phyloP scores from a whole-genome alignment of 2,329 filamentous ascomycete species.

The Cadophora sp. region DNA sequence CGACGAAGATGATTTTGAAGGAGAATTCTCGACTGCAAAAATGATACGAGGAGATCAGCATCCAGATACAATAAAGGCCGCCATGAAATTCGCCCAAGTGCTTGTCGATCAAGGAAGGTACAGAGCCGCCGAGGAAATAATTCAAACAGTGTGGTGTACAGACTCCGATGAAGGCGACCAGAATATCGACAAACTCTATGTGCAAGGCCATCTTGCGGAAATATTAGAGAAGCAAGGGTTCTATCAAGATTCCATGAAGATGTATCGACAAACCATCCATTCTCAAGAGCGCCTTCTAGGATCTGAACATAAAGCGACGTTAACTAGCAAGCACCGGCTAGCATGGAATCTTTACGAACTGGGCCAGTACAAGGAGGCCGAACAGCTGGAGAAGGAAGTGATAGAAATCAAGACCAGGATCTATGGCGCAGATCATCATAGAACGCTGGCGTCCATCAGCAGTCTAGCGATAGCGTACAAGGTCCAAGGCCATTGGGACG shows the following conservation, averaged over 20 bases:
- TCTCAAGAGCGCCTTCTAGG: neutral
- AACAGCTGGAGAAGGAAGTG: slow-evolving; percentile 11
- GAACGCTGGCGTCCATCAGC: neutral
- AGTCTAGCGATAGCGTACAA: slow-evolving; percentile 6
- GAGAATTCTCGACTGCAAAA: neutral
- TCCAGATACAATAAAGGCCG: neutral
- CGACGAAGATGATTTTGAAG: neutral
- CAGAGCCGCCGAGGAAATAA: neutral
- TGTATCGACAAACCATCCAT: neutral
- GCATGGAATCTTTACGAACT: neutral
- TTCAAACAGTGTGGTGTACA: neutral
- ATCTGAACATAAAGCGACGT: neutral
- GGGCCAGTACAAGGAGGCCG: slow-evolving; percentile 4
- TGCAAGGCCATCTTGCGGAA: neutral
- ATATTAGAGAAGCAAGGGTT: neutral
- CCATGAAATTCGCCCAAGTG: neutral
- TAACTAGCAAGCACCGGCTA: neutral
- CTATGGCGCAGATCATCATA: slow-evolving; percentile 7
- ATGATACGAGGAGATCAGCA: neutral
- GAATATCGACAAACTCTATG: neutral
- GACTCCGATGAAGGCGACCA: neutral
- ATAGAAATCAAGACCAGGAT: slow-evolving; percentile 1
- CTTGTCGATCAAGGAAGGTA: neutral
- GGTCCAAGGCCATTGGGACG: slow-evolving; percentile 2
- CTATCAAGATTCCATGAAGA: neutral